Percentiles rank a stretch among this genome's conserved stretches.
Evolutionary conservation across 2,329 filamentous ascomycete species (phyloP).

Genomic region (Orbilia ellipsospora): DNA sequence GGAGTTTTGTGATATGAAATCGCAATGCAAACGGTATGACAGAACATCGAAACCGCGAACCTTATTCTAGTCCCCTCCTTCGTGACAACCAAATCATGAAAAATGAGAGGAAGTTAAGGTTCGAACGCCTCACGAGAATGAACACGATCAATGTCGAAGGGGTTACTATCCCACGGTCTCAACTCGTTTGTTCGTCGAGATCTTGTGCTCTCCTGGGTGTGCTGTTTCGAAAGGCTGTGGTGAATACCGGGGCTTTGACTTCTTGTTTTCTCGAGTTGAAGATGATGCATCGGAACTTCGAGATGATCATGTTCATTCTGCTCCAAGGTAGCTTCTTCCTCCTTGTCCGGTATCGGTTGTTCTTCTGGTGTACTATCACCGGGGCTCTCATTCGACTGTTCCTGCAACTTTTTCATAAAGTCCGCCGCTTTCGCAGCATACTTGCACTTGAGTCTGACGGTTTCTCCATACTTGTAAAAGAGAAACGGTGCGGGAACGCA

Average conservation of each 20-base stretch:
- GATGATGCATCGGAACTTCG: neutral
- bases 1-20: neutral
- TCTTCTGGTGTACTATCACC: neutral
- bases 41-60: neutral
- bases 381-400: constrained; percentile 21
- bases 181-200: constrained; percentile 12
- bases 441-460: constrained; percentile 75
- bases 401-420: constrained; percentile 67
- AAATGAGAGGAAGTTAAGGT: neutral
- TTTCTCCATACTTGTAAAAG: constrained; percentile 77
- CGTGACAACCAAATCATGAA: neutral
- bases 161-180: constrained; percentile 29
- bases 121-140: constrained; percentile 38
- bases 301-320: neutral
- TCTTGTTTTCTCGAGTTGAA: neutral
- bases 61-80: neutral
- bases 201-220: constrained; percentile 15
- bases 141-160: constrained; percentile 42
- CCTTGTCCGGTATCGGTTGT: neutral
- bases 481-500: constrained; percentile 80
- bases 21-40: neutral
- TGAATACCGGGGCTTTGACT: neutral
- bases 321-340: neutral
- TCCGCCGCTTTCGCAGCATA: constrained; percentile 75
- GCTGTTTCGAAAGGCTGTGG: constrained; percentile 14